Conservation (phyloP, 345 rosid species). For the Luvunga scandens region DNA sequence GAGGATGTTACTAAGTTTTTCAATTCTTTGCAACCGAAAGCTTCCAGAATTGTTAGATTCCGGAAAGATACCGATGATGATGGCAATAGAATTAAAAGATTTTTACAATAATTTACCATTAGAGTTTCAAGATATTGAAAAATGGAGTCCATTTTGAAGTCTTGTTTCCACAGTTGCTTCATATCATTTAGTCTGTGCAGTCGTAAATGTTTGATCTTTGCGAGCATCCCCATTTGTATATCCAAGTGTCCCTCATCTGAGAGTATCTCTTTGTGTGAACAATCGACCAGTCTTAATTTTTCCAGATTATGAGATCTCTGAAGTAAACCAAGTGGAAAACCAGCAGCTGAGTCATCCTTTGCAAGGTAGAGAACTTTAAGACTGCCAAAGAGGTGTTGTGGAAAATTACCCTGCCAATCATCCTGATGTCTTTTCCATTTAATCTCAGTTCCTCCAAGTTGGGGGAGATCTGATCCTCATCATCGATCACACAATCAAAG, state of each 20-base stretch:
- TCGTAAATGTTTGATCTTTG: neutral
- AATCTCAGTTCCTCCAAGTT: too few species aligned
- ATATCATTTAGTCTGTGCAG: neutral
- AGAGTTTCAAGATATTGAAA: conserved; percentile 11
- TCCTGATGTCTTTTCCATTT: too few species aligned
- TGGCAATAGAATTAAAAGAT: neutral
- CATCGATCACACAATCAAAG: too few species aligned
- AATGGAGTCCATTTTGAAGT: neutral
- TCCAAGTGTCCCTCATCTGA: neutral
- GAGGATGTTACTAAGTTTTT: conserved; percentile 4
- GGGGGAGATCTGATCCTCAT: neutral
- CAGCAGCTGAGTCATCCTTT: neutral
- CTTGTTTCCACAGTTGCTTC: conserved; percentile 12
- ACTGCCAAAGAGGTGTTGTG: too few species aligned
- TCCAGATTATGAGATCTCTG: conserved; percentile 11
- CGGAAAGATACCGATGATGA: neutral
- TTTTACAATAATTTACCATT: neutral
- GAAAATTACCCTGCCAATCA: too few species aligned
- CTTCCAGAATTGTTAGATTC: neutral
- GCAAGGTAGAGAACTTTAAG: neutral
- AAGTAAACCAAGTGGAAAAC: conserved; percentile 2
- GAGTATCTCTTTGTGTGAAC: conserved; percentile 10
- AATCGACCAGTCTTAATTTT: neutral
- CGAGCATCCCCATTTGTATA: neutral
- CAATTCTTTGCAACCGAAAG: neutral